Evolutionary conservation across 108 stramenopile genomes (phyloP), one percentile per base, ranked within the genome.

Genomic region (Pseudonitzschia delicatissima): DNA sequence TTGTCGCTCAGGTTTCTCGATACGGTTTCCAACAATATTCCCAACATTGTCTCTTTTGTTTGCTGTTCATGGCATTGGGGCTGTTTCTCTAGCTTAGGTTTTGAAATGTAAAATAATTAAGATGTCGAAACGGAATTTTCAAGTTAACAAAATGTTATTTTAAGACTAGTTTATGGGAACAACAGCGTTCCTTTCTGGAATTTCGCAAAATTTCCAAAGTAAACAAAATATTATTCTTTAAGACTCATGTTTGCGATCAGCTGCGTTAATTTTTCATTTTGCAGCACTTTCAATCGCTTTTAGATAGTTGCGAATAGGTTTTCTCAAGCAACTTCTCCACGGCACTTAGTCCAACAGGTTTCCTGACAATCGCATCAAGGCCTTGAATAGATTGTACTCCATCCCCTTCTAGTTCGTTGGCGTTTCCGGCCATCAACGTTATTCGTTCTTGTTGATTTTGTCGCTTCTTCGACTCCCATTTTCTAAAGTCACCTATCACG

Each of bases 21-120:
- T 49, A 58, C 47, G 88, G 88, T 2, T 85, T 85, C 64, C 80
- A 84, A 33, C 86, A 83, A 34, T 85, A 81, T 73, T 68, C 79
- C n/a, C 86, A 85, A 64, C 86, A 90, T 52, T 55, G 72, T 37
- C 53, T 90, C 7, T 55, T 90, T 64, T 85, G 83, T 59, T 44
- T 77, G 57, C 59, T 90, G 2, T 79, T 63, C 39, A 58, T 87
- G 64, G 77, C 82, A 17, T 60, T 90, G 52, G 85, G 82, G 18
- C 72, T 77, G 11, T 88, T 85, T 66, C 60, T 88, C 29, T 88
- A 39, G 45, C 20, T n/a, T n/a, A n/a, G n/a, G n/a, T n/a, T n/a
- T n/a, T n/a, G n/a, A n/a, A n/a, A n/a, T n/a, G n/a, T n/a, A n/a
- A n/a, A n/a, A n/a, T n/a, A n/a, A n/a, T n/a, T n/a, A n/a, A n/a